A percentile compares a stretch with the other conserved stretches of the same genome.
phyloP scores from a whole-genome alignment of 179 eudicot species.

The Spergularia azorica region DNA sequence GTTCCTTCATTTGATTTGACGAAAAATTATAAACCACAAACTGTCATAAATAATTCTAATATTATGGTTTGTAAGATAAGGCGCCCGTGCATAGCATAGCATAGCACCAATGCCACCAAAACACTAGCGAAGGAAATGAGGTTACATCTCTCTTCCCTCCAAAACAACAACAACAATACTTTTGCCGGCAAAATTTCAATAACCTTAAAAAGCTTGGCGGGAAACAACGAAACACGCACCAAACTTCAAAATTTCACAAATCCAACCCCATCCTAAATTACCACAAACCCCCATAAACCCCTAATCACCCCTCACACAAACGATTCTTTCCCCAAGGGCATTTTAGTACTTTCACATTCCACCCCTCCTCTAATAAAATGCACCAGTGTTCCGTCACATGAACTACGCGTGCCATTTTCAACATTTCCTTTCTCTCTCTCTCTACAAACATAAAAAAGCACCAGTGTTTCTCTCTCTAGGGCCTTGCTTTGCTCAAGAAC shows the following conservation, averaged over 20 bases:
- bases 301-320: not conserved
- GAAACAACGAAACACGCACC: not conserved
- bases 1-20: too few relatives aligned
- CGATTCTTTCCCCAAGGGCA: conserved; percentile 17
- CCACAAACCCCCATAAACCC: conserved; percentile 14
- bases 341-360: not conserved
- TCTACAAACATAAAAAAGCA: not conserved
- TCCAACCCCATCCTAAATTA: not conserved
- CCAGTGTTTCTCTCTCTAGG: not conserved
- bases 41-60: too few relatives aligned
- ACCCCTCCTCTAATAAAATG: not conserved
- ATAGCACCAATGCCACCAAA: too few relatives aligned
- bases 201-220: not conserved
- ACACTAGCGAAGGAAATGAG: too few relatives aligned
- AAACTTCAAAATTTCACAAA: not conserved
- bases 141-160: not conserved
- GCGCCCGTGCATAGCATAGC: too few relatives aligned
- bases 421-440: not conserved
- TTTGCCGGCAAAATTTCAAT: not conserved
- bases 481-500: not conserved
- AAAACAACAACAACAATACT: too few relatives aligned
- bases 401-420: not conserved
- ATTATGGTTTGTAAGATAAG: too few relatives aligned
- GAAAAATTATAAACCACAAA: too few relatives aligned
- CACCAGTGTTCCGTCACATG: not conserved